Percentiles rank a stretch among this genome's conserved stretches.
Evolutionary conservation across 139 green algal species (phyloP).

Genomic region (Yamagishiella unicocca): DNA sequence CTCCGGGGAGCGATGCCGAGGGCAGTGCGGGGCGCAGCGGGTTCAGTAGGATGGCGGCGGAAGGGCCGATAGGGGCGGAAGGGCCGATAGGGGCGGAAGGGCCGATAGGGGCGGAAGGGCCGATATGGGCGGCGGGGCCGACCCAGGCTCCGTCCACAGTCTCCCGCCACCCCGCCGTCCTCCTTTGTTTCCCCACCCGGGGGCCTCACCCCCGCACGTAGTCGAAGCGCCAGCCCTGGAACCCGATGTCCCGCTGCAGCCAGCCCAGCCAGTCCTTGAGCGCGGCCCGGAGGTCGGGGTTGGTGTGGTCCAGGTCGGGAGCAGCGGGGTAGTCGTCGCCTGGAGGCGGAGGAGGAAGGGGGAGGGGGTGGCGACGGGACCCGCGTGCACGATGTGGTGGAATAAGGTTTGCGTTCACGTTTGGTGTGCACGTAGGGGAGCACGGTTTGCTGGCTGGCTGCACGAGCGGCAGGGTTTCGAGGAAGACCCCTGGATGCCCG

Average conservation of each 20-base stretch:
- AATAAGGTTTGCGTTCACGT: no score
- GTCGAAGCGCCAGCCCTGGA: constrained; percentile 90
- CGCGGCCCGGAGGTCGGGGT: constrained; percentile 74
- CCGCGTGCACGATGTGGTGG: no score
- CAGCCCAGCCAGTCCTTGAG: constrained; percentile 86
- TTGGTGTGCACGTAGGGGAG: no score
- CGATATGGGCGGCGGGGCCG: neutral
- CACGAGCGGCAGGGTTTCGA: no score
- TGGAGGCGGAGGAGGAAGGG: neutral
- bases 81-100: neutral
- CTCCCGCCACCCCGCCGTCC: no score
- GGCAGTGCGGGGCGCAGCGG: neutral
- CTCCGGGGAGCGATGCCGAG: neutral
- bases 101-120: neutral
- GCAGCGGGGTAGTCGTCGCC: constrained; percentile 79
- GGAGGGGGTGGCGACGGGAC: neutral
- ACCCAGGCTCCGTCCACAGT: neutral
- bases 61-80: neutral
- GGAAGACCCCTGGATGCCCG: no score
- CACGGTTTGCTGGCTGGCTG: no score
- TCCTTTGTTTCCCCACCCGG: neutral
- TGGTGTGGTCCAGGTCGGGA: constrained; percentile 92
- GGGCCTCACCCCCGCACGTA: constrained; percentile 69
- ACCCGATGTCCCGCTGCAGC: constrained; percentile 83
- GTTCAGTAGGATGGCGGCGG: neutral